A percentile compares a stretch with the other conserved stretches of the same genome.
phyloP scores from a whole-genome alignment of 148 eudicot genomes.

The Selenicereus undatus region DNA sequence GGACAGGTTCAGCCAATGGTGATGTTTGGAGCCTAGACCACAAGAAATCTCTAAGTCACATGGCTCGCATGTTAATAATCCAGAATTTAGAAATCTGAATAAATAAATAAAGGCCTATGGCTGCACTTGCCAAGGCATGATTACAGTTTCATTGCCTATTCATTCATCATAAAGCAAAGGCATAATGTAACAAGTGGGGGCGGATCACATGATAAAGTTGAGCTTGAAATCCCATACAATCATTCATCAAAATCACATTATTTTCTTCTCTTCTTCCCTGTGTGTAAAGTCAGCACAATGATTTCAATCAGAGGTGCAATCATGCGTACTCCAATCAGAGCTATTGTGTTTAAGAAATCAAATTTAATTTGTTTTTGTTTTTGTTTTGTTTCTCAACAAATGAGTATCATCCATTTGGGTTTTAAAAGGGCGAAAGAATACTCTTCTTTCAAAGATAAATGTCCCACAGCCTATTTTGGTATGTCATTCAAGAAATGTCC shows the following conservation, averaged over 20 bases:
- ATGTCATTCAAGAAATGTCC: too few species aligned
- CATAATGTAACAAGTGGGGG: constrained; percentile 15
- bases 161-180: constrained; percentile 20
- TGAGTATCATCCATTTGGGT: neutral
- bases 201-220: constrained; percentile 14
- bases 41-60: constrained; percentile 2
- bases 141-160: constrained; percentile 19
- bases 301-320: constrained; percentile 19
- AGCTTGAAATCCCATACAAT: constrained; percentile 21
- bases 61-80: constrained; percentile 12
- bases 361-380: neutral
- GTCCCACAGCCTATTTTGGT: neutral
- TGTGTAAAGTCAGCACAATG: constrained; percentile 22
- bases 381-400: neutral
- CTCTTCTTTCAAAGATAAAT: neutral
- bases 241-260: constrained; percentile 23
- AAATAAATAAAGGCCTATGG: neutral
- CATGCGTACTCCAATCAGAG: constrained; percentile 8
- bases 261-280: constrained; percentile 11
- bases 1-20: constrained; percentile 9
- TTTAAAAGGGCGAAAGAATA: neutral
- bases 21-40: neutral
- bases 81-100: neutral
- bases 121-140: constrained; percentile 8
- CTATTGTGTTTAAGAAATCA: neutral